These are phyloP conservation scores for Chlorencoelia australis DNA, from an alignment of 2,329 filamentous ascomycete genomes.

Conservation along the genomic window DNA sequence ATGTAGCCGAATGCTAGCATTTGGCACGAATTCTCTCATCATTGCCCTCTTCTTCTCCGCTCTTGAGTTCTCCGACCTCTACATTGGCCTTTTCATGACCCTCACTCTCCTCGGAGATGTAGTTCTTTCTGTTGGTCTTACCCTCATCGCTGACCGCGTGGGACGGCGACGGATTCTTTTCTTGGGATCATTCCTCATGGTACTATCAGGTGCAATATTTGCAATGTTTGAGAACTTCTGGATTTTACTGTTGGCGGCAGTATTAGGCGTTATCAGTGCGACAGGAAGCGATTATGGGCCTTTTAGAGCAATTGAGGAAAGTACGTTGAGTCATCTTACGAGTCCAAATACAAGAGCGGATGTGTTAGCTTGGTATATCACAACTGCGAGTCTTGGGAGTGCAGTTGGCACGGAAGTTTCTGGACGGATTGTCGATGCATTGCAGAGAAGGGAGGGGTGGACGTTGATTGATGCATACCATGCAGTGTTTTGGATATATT, in stretches of 20 bases:
- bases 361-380: conserved; percentile 50
- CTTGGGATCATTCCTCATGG: conserved; percentile 44
- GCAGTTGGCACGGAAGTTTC: conserved; percentile 47
- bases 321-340: conserved; percentile 44
- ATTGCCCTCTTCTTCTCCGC: conserved; percentile 44
- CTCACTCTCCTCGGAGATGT: conserved; percentile 50
- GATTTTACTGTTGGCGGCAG: conserved; percentile 44
- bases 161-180: conserved; percentile 43
- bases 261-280: conserved; percentile 51
- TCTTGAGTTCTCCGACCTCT: conserved; percentile 38
- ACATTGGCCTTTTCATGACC: conserved; percentile 56
- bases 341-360: conserved; percentile 36
- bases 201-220: conserved; percentile 43
- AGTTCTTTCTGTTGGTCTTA: conserved; percentile 45
- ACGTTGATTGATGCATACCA: no score
- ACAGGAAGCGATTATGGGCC: conserved; percentile 53
- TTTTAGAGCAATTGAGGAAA: conserved; percentile 51
- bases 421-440: no score
- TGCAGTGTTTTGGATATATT: no score
- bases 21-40: conserved; percentile 46
- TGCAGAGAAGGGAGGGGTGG: no score
- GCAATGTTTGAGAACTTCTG: conserved; percentile 42
- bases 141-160: conserved; percentile 45
- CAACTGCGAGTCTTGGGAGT: conserved; percentile 46
- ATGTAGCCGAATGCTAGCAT: conserved; percentile 50